Evolutionary conservation across 768 basidiomycete genomes (phyloP), one percentile per base, ranked within the genome.

Genomic region (Leucogyrophana mollusca): DNA sequence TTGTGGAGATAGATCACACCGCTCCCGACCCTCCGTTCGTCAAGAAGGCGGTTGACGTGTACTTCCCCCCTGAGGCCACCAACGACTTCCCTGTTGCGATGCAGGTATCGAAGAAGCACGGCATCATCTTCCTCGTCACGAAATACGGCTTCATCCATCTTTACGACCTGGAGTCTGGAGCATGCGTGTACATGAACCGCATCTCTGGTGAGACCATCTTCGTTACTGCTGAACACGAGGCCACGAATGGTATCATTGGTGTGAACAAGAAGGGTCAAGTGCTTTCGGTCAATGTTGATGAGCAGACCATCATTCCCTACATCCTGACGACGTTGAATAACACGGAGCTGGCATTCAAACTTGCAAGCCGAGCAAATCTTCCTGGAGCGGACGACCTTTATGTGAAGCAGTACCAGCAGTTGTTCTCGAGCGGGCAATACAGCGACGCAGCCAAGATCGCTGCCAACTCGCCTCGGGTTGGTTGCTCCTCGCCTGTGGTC

Each of bases 211-310:
- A 99, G 73, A 98, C 96, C 25, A 98, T 99, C 64, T 99, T 99
- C 64, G 94, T 96, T 36, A 97, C 96, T 10, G 91, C 95, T 25
- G 94, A 97, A 60, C 93, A 97, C 60, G 94, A 97, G 66, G 80
- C 85, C 14, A 84, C 86, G 3, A 82, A 92, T 61, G 96, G 96
- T 73, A 96, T 99, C 67, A 92, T 99, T 53, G 95, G 95, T 55
- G 94, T 99, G 62, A 99, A 99, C 81, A 91, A 95, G 79, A 98
- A 98, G 72, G 96, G 96, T 24, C 96, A 99, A 68, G 93, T 97
- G 14, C 78, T 99, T 46, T 94, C 91, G 56, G 96, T 99, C 53
- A 93, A 87, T 54, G 87, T 98, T 53, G 96, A 99, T 66, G 96
- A 98, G 62, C 84, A 91, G 59, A 94, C 93, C 16, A 83, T 98